These are phyloP conservation scores for Umbelopsis ramanniana DNA, from an alignment of 192 early-diverging fungal genomes.

Conservation along the genomic window DNA sequence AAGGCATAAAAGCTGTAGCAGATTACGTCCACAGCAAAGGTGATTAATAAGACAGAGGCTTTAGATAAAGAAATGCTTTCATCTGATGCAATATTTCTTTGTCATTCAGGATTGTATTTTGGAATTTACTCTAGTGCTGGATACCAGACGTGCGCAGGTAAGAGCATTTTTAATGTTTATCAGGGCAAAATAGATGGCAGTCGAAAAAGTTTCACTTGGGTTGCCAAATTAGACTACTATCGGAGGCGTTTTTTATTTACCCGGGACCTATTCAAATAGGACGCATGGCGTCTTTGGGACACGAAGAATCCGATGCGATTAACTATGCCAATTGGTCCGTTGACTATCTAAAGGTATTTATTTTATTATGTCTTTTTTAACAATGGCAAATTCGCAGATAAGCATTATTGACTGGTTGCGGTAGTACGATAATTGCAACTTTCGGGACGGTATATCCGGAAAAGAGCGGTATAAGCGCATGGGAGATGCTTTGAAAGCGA, in stretches of 20 bases:
- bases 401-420: background rate
- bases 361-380: background rate
- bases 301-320: conserved; percentile 52
- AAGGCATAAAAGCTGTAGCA: conserved; percentile 52
- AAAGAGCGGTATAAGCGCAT: conserved; percentile 38
- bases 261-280: conserved; percentile 45
- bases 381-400: background rate
- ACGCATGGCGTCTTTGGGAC: conserved; percentile 47
- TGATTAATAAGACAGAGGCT: background rate
- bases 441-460: conserved; percentile 31
- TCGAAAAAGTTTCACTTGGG: too few species aligned
- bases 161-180: background rate
- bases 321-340: conserved; percentile 57
- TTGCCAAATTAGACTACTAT: background rate
- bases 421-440: conserved; percentile 58
- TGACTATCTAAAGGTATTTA: conserved; percentile 55
- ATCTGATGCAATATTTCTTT: background rate
- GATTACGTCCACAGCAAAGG: conserved; percentile 54
- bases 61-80: too few species aligned
- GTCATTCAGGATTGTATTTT: conserved; percentile 39
- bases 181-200: background rate
- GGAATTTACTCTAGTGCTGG: conserved; percentile 51
- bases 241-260: conserved; percentile 18
- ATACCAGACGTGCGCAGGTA: conserved; percentile 28
- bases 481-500: conserved; percentile 48